Percentiles rank a stretch among this genome's conserved stretches.
Evolutionary conservation across 1,284 basidiomycete genomes (phyloP).

Genomic region (Takashimella koratensis): DNA sequence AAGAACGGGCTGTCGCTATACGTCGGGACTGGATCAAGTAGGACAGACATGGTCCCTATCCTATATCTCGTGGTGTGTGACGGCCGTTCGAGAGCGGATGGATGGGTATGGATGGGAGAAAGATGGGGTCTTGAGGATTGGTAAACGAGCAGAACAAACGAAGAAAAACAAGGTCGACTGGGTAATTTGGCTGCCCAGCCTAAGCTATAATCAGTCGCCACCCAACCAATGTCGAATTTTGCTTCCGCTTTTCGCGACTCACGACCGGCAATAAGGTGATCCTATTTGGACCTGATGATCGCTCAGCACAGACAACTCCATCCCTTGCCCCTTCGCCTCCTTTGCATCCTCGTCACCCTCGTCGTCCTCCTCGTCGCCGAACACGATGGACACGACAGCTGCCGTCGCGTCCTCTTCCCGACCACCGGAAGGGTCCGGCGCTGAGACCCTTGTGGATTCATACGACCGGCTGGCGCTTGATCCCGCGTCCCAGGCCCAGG

Average conservation of each 20-base stretch:
- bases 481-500: constrained; percentile 64
- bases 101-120: background rate
- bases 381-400: background rate
- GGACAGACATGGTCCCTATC: constrained; percentile 11
- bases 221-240: constrained; percentile 7
- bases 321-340: too few species aligned
- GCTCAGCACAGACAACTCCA: too few species aligned
- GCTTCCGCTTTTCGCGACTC: too few species aligned
- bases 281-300: too few species aligned
- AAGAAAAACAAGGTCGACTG: background rate
- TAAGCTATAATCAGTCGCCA: too few species aligned
- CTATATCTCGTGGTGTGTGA: too few species aligned
- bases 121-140: background rate
- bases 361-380: constrained; percentile 2
- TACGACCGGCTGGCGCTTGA: constrained; percentile 28
- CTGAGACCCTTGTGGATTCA: constrained; percentile 8
- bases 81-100: background rate
- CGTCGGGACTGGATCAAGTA: constrained; percentile 23
- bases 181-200: too few species aligned
- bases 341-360: background rate
- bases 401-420: background rate
- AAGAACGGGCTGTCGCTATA: constrained; percentile 51
- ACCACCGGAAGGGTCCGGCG: background rate
- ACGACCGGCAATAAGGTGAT: too few species aligned
- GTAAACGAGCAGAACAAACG: background rate